Base-by-base conservation (phyloP, 2,329 filamentous ascomycete species). In the Penicillium sp. region DNA sequence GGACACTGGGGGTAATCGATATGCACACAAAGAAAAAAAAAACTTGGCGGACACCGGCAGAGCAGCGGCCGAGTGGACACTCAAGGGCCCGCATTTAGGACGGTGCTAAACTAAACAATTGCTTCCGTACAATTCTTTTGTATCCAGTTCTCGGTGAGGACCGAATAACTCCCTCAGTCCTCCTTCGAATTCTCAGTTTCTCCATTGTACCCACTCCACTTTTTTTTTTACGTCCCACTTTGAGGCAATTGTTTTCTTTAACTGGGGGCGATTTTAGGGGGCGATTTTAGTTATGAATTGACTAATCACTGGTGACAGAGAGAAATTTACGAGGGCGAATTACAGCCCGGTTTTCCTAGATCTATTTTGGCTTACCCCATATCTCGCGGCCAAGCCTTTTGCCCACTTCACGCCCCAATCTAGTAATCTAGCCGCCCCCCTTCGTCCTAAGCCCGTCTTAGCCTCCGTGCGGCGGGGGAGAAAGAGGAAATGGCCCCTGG, bases 111-210 rank as follows among this genome's bases (percentile, higher is more conserved):
- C 47, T 33, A 51, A 51, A 22, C 24, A 35, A 13, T 30, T 51
- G 47, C 47, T 33, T 35, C 47, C 47, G 47, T 35, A 51, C 28
- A 51, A 51, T 22, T 51, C 47, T 51, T 51, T 55, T 63, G 37
- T 57, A 60, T 69, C 60, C 28, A 68, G 63, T 60, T 66, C 58
- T 61, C 68, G 68, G 68, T 69, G 68, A 70, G 59, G 59, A 38
- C 47, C 58, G 35, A 58, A 17, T 3, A 26, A 49, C 4, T 49
- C 50, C n/a, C 30, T 51, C 38, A 28, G 7, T 28, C 28, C 28
- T 28, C 28, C 28, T 38, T 17, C 8, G 3, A 2, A 10, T 33
- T 33, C 30, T 33, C 9, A 33, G 9, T 2, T 22, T 44, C 40
- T 24, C n/a, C 40, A 24, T 44, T 13, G 19, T 22, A 33, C 38